Conservation (phyloP, 106 monocot species). For the Iris macrosiphon region DNA sequence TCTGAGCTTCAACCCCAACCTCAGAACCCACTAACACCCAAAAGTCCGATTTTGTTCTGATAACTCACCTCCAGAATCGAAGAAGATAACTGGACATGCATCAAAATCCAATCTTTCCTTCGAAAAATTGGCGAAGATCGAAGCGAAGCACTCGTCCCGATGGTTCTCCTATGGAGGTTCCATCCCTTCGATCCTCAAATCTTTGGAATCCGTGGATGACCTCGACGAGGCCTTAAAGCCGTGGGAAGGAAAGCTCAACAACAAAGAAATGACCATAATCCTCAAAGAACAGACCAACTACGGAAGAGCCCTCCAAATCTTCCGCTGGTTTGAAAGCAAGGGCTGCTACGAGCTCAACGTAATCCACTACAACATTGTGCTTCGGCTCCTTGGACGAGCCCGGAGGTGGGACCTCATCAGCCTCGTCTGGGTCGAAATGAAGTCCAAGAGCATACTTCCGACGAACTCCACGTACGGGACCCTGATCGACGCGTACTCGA, state of each 20-base stretch:
- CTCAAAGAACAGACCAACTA: conserved; percentile 74
- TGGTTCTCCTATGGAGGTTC: conserved; percentile 60
- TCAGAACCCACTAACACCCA: conserved; percentile 4
- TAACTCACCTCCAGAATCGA: conserved; percentile 7
- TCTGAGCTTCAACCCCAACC: background rate
- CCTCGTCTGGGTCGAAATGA: conserved; percentile 67
- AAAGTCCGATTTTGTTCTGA: conserved; percentile 11
- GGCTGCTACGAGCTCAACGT: conserved; percentile 64
- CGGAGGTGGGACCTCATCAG: conserved; percentile 40
- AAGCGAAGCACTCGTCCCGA: conserved; percentile 7
- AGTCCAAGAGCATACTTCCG: conserved; percentile 24
- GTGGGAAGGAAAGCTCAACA: conserved; percentile 59
- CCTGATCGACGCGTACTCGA: conserved; percentile 70
- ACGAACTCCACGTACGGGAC: conserved; percentile 84
- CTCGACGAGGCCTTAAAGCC: conserved; percentile 67
- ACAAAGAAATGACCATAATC: conserved; percentile 79
- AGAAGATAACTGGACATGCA: background rate
- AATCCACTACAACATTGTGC: conserved; percentile 92
- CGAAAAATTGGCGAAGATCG: conserved; percentile 5
- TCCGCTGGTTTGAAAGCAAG: conserved; percentile 63
- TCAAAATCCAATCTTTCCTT: conserved; percentile 15
- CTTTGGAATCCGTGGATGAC: conserved; percentile 37
- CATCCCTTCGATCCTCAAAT: conserved; percentile 56
- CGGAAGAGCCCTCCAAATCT: conserved; percentile 63
- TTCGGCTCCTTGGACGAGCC: conserved; percentile 46